Percentiles rank a stretch among this genome's conserved stretches.
Conservation (phyloP, 768 basidiomycete species). For the Gautieria morchelliformis region DNA sequence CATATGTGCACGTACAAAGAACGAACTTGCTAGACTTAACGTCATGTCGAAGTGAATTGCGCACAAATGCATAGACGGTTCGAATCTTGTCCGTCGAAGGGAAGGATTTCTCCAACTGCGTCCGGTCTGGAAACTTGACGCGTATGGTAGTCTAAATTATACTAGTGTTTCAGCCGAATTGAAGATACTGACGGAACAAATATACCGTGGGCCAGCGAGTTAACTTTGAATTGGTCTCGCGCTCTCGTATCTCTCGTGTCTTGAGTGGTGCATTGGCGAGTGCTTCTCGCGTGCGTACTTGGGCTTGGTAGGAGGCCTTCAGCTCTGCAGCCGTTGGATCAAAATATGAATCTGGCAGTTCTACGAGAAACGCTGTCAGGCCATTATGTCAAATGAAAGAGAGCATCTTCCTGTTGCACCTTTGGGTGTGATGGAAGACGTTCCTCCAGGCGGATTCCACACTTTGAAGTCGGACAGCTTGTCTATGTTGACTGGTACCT, state of each 20-base stretch:
- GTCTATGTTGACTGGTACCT: not conserved
- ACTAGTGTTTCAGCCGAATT: constrained; percentile 10
- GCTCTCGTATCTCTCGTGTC: constrained; percentile 53
- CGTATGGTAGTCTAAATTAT: constrained; percentile 64
- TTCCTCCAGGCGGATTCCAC: constrained; percentile 32
- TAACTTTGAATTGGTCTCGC: constrained; percentile 45
- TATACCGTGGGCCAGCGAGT: constrained; percentile 69
- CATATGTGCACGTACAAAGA: constrained; percentile 47
- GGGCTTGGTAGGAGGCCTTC: constrained; percentile 51
- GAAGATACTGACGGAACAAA: constrained; percentile 1
- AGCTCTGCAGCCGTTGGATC: constrained; percentile 63
- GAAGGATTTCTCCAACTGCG: constrained; percentile 71
- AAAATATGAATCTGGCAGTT: constrained; percentile 67
- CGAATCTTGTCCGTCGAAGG: constrained; percentile 72
- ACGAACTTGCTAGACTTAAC: constrained; percentile 74
- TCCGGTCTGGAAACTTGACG: constrained; percentile 71
- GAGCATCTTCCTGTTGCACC: not conserved
- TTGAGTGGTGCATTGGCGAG: constrained; percentile 64
- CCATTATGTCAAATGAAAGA: not conserved
- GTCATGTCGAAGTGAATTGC: constrained; percentile 59
- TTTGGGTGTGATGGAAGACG: not conserved
- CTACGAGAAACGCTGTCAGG: constrained; percentile 15
- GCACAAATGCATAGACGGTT: constrained; percentile 78
- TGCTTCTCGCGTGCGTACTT: constrained; percentile 51
- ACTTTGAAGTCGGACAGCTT: constrained; percentile 31